Evolutionary conservation across 306 rosid species (phyloP).

Genomic region (Erythrophleum fordii): DNA sequence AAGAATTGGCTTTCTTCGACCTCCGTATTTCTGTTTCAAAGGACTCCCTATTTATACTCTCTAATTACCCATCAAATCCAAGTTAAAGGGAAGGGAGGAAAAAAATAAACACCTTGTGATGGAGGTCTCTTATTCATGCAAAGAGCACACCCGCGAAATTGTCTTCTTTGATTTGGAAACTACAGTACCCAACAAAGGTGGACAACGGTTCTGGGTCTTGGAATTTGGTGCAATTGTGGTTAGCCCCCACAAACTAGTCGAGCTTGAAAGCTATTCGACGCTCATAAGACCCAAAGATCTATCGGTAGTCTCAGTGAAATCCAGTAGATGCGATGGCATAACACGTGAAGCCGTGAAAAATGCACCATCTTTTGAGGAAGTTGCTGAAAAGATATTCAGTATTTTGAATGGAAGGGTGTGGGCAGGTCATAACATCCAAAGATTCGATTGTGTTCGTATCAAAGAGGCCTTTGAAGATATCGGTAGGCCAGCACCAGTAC

Average conservation of each 20-base stretch:
- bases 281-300: slow-evolving; percentile 74
- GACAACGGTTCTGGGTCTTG: slow-evolving; percentile 70
- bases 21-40: slow-evolving; percentile 31
- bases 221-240: slow-evolving; percentile 95
- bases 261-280: slow-evolving; percentile 77
- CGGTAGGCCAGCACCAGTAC: slow-evolving; percentile 67
- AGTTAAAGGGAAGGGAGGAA: background rate
- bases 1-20: slow-evolving; percentile 49
- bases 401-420: slow-evolving; percentile 84
- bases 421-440: slow-evolving; percentile 92
- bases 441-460: slow-evolving; percentile 88
- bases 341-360: slow-evolving; percentile 61
- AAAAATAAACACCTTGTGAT: slow-evolving; percentile 26
- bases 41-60: slow-evolving; percentile 21
- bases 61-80: slow-evolving; percentile 32
- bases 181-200: slow-evolving; percentile 71
- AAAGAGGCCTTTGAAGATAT: slow-evolving; percentile 76
- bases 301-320: slow-evolving; percentile 58
- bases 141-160: slow-evolving; percentile 57
- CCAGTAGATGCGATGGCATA: slow-evolving; percentile 80
- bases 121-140: slow-evolving; percentile 55
- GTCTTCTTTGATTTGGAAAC: slow-evolving; percentile 97
- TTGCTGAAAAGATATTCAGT: slow-evolving; percentile 74
- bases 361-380: slow-evolving; percentile 84
- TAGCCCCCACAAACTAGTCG: slow-evolving; percentile 68